phyloP scores from a whole-genome alignment of 306 rosid species.

The Calophaca sinica region DNA sequence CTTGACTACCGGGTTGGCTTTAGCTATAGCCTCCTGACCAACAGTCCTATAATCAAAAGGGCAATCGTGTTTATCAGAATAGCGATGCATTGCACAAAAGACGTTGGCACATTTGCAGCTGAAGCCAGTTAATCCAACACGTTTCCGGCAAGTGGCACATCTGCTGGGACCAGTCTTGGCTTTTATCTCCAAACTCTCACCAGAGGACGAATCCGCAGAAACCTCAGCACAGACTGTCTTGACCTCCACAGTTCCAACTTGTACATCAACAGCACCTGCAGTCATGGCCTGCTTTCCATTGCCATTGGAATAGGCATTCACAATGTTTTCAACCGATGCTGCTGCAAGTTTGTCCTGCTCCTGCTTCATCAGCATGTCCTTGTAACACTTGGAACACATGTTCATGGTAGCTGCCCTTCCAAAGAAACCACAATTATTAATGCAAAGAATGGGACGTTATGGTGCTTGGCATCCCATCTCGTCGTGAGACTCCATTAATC shows the following conservation, averaged over 20 bases:
- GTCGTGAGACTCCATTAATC: conserved; percentile 76
- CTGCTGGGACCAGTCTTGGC: conserved; percentile 62
- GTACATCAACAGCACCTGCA: conserved; percentile 48
- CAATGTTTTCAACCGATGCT: conserved; percentile 71
- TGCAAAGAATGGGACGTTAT: conserved; percentile 72
- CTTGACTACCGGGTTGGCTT: conserved; percentile 81
- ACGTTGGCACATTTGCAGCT: conserved; percentile 76
- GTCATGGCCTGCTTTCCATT: conserved; percentile 54
- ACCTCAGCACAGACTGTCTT: conserved; percentile 44
- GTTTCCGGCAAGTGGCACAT: conserved; percentile 72
- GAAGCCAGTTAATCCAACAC: conserved; percentile 83
- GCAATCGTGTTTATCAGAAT: conserved; percentile 75
- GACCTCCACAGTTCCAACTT: conserved; percentile 49
- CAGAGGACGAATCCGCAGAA: conserved; percentile 51
- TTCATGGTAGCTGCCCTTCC: conserved; percentile 85
- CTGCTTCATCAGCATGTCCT: conserved; percentile 74
- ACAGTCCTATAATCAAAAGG: conserved; percentile 64
- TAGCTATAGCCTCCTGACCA: conserved; percentile 75
- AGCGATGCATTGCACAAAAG: conserved; percentile 73
- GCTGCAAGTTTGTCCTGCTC: conserved; percentile 72
- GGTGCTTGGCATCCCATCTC: conserved; percentile 85
- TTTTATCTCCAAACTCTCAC: conserved; percentile 52
- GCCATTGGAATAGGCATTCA: conserved; percentile 55
- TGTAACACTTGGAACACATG: conserved; percentile 89
- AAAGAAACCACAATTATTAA: conserved; percentile 81